Conservation (phyloP, 2,329 filamentous ascomycete species). For the Penicillium sp. region DNA sequence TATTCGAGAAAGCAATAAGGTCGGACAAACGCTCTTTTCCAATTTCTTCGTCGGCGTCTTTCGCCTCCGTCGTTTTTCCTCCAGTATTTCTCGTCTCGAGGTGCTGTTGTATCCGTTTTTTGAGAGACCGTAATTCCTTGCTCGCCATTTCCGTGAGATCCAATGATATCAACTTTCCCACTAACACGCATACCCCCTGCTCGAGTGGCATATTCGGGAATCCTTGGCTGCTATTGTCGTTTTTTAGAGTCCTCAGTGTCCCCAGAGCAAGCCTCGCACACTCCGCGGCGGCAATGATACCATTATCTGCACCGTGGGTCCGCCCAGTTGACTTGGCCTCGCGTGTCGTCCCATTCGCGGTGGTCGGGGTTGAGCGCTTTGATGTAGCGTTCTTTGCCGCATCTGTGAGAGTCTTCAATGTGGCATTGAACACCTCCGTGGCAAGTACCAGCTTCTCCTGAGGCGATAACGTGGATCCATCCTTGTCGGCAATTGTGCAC, state of each 20-base stretch:
- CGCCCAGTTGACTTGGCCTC: slow-evolving; percentile 20
- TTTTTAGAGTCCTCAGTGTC: slow-evolving; percentile 34
- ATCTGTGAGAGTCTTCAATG: slow-evolving; percentile 41
- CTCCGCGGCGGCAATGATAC: slow-evolving; percentile 33
- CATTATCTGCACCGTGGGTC: slow-evolving; percentile 20
- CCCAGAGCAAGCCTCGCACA: slow-evolving; percentile 39
- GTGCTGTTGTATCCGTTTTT: slow-evolving; percentile 32
- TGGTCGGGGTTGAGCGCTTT: slow-evolving; percentile 13
- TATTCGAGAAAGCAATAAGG: slow-evolving; percentile 33
- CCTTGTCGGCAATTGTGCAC: slow-evolving; percentile 22
- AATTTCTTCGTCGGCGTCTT: slow-evolving; percentile 23
- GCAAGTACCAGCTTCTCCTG: slow-evolving; percentile 41
- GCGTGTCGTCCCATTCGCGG: slow-evolving; percentile 22
- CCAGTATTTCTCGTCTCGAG: slow-evolving; percentile 21
- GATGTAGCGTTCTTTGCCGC: slow-evolving; percentile 25
- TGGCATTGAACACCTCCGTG: slow-evolving; percentile 44
- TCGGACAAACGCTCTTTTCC: slow-evolving; percentile 36
- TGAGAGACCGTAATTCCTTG: slow-evolving; percentile 38
- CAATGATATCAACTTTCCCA: slow-evolving; percentile 38
- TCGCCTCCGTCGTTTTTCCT: slow-evolving; percentile 14
- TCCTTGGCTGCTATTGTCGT: slow-evolving; percentile 21
- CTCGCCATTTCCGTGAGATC: slow-evolving; percentile 39
- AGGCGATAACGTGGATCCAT: slow-evolving; percentile 26
- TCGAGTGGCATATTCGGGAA: slow-evolving; percentile 39
- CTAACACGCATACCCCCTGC: slow-evolving; percentile 40